Base-by-base conservation (phyloP, 306 rosid genomes). In the Crataegus laevigata region DNA sequence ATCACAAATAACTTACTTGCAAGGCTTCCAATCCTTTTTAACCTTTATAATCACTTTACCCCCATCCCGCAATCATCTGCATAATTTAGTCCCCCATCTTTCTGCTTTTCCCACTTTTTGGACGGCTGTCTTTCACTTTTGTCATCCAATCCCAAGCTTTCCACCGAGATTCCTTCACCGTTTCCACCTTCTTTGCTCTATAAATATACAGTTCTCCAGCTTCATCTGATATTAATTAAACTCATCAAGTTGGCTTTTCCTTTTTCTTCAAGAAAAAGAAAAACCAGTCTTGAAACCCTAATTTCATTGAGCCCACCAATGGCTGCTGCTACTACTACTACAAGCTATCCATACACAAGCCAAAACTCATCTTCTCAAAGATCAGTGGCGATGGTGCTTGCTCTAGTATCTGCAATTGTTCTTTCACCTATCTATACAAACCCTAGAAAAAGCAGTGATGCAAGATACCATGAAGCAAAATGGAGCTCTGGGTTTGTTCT, bases 401-500 rank as follows among this genome's bases (percentile, higher is more conserved):
- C 98, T 80, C 76, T 93, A 24, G 89, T 73, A 50, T 87, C 91
- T 47, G 93, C 96, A 0, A 75, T 89, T 61, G 86, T 88, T 24
- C 80, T 91, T 54, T 91, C 97, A 0, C 98, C 97, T 11, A 81
- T 89, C 21, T 88, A 88, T 30, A 59, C 29, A 28, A 79, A 50
- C 36, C 18, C 38, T 9, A 30, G 77, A 6, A 82, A 81, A 32
- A 84, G 62, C 26, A 79, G 77, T 38, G 88, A 89, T 22, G 43
- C 28, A 17, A 69, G 85, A 47, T 59, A 83, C 32, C 79, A 75
- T n/a, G 97, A 93, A 26, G 82, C 96, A 30, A 89, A 72, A 74
- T 88, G 89, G 94, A 84, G 85, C 60, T 88, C 92, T 47, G 84
- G 97, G 59, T 89, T 89, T 84, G 88, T 91, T 59, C 85, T 91